Conservation (phyloP, 805 yeast species). For the Saccharomycopsis capsularis region DNA sequence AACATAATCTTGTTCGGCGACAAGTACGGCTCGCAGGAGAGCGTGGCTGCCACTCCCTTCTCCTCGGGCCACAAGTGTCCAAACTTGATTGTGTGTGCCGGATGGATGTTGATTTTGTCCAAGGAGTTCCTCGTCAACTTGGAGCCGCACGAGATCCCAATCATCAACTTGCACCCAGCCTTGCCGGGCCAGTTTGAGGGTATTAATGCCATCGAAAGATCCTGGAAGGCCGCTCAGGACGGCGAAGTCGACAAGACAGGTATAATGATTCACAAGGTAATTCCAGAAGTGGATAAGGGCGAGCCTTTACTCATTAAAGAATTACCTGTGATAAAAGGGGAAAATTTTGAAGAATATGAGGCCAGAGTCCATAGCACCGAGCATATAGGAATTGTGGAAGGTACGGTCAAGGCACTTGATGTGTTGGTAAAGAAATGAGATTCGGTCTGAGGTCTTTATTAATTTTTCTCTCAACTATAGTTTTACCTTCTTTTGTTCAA, state of each 20-base stretch:
- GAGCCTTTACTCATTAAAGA: conserved; percentile 82
- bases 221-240: conserved; percentile 90
- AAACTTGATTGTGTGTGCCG: conserved; percentile 91
- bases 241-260: conserved; percentile 77
- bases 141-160: conserved; percentile 54
- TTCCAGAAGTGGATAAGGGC: conserved; percentile 91
- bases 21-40: conserved; percentile 30
- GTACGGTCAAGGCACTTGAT: conserved; percentile 56
- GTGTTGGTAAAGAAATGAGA: too few species aligned
- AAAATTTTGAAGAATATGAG: conserved; percentile 74
- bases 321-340: conserved; percentile 62
- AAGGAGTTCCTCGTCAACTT: conserved; percentile 66
- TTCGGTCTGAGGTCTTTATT: too few species aligned
- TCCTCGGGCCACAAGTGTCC: conserved; percentile 44
- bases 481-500: too few species aligned
- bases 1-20: conserved; percentile 49
- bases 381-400: conserved; percentile 91
- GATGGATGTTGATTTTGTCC: conserved; percentile 94
- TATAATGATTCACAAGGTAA: conserved; percentile 95
- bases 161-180: conserved; percentile 94
- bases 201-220: conserved; percentile 92
- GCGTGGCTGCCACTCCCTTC: conserved; percentile 30
- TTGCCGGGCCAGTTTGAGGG: conserved; percentile 97
- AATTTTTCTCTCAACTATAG: too few species aligned
- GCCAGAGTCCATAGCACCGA: conserved; percentile 75